A percentile compares a stretch with the other conserved stretches of the same genome.
phyloP scores from a whole-genome alignment of 768 basidiomycete species.

The Harrya chromipes region DNA sequence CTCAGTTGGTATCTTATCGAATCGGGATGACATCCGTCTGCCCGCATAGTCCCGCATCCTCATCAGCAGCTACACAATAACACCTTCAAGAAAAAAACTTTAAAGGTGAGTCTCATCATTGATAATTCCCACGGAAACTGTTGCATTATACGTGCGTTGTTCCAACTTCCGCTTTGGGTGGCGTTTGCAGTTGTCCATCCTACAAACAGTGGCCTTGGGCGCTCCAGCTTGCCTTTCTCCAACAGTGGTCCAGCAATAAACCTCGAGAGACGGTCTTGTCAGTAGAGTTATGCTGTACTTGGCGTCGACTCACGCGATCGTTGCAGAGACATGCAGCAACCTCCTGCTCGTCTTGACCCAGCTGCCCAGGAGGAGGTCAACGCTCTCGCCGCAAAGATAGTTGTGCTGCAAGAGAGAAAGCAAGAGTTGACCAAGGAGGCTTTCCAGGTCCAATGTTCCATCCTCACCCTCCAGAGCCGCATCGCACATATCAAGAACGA shows the following conservation, averaged over 20 bases:
- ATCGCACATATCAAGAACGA: constrained; percentile 32
- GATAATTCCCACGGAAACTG: constrained; percentile 10
- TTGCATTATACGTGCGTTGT: background rate
- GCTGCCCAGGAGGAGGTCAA: constrained; percentile 27
- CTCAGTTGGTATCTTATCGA: background rate
- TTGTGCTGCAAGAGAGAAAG: constrained; percentile 20
- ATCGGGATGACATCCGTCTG: background rate
- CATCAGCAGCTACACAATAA: too few relatives aligned
- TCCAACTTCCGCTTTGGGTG: constrained; percentile 10
- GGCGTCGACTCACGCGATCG: constrained; percentile 16
- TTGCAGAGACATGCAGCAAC: constrained; percentile 22
- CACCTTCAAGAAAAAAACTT: too few relatives aligned
- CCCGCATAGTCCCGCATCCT: too few relatives aligned
- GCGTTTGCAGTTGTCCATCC: background rate
- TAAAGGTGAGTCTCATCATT: too few relatives aligned
- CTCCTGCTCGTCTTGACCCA: constrained; percentile 15
- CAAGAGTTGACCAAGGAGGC: constrained; percentile 22
- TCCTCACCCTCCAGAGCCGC: constrained; percentile 30
- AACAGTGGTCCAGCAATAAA: background rate
- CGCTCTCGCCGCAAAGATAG: constrained; percentile 19
- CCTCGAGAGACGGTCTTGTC: constrained; percentile 23
- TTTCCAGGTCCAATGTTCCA: constrained; percentile 25
- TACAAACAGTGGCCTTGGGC: background rate
- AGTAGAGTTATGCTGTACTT: constrained; percentile 18
- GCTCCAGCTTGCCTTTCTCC: background rate